phyloP scores from a whole-genome alignment of 768 basidiomycete genomes.

The Pholiota microspora region DNA sequence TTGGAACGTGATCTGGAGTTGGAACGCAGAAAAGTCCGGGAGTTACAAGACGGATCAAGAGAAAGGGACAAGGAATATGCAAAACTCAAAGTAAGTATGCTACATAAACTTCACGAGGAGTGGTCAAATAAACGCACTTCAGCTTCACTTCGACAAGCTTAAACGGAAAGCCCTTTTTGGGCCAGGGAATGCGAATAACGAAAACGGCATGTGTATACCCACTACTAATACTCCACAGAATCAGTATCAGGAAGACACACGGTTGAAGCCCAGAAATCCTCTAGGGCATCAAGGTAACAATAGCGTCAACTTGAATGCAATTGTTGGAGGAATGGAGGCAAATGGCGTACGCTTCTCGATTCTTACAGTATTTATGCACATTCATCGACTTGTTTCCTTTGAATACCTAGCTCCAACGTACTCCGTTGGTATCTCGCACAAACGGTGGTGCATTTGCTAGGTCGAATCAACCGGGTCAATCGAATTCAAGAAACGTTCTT shows the following conservation, averaged over 20 bases:
- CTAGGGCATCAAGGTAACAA: slow-evolving; percentile 26
- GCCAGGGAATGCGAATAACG: slow-evolving; percentile 21
- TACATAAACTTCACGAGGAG: not conserved
- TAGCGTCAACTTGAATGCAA: slow-evolving; percentile 47
- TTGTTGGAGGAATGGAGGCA: slow-evolving; percentile 66
- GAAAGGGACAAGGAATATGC: slow-evolving; percentile 87
- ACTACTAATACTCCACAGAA: slow-evolving; percentile 6
- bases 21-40: slow-evolving; percentile 71
- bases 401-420: slow-evolving; percentile 58
- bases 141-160: slow-evolving; percentile 80
- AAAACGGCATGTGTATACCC: not conserved
- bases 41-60: slow-evolving; percentile 69
- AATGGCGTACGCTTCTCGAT: slow-evolving; percentile 44
- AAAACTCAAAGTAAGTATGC: slow-evolving; percentile 64
- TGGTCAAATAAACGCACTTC: not conserved
- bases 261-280: slow-evolving; percentile 21
- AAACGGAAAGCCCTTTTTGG: slow-evolving; percentile 78
- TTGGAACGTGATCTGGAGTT: slow-evolving; percentile 78
- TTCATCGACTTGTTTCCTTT: not conserved
- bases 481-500: slow-evolving; percentile 32
- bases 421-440: slow-evolving; percentile 58
- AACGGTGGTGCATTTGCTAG: slow-evolving; percentile 27
- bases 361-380: not conserved
- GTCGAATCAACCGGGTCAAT: slow-evolving; percentile 18
- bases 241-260: slow-evolving; percentile 24